These are phyloP conservation scores for Phtheirospermum japonicum DNA, from an alignment of 257 asterid species.

Conservation along the genomic window DNA sequence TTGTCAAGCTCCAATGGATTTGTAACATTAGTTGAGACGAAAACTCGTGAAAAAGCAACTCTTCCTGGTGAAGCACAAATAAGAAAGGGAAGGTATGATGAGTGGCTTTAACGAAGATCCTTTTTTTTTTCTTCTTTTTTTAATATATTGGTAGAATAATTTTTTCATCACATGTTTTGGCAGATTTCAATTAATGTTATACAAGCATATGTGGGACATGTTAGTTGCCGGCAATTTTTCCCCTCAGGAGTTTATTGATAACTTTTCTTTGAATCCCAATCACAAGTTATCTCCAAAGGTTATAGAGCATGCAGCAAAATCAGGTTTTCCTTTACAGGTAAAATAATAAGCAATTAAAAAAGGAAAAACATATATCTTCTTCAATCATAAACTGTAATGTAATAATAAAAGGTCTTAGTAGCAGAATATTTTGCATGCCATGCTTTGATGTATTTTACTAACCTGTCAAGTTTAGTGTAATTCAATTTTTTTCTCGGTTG, in stretches of 20 bases:
- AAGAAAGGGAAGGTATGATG: conserved; percentile 63
- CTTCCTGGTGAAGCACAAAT: conserved; percentile 63
- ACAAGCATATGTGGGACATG: conserved; percentile 69
- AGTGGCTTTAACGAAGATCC: background rate
- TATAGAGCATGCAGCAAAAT: conserved; percentile 40
- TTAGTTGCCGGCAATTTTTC: conserved; percentile 52
- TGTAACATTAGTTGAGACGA: conserved; percentile 55
- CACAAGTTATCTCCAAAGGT: conserved; percentile 42
- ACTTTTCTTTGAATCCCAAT: conserved; percentile 55
- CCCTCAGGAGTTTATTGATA: conserved; percentile 42
- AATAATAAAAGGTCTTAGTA: too few relatives aligned
- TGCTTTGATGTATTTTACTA: too few relatives aligned
- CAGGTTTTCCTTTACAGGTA: conserved; percentile 63
- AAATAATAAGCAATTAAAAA: background rate
- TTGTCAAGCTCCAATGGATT: conserved; percentile 32
- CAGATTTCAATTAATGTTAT: conserved; percentile 82
- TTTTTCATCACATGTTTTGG: conserved; percentile 13
- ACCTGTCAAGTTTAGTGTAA: too few relatives aligned
- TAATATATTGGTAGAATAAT: too few relatives aligned
- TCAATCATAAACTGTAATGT: too few relatives aligned
- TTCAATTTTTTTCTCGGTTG: background rate
- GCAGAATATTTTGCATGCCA: too few relatives aligned
- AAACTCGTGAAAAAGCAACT: conserved; percentile 55
- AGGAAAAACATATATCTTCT: too few relatives aligned
- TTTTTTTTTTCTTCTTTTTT: conserved; percentile 3